Conservation (phyloP, 1,284 basidiomycete species). For the Phellopilus nigrolimitatus region DNA sequence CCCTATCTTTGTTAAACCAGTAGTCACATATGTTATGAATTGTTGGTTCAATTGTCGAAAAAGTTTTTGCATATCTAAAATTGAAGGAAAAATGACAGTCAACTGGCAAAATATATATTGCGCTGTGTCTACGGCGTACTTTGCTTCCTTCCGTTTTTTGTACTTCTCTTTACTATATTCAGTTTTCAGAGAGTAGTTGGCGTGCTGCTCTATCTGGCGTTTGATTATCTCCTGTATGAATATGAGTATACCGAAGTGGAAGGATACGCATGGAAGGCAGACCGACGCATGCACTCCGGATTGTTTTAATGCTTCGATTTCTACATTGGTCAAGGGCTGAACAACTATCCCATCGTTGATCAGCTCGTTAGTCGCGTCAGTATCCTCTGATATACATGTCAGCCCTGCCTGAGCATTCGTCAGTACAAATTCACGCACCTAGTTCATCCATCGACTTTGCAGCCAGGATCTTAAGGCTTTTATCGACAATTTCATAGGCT, state of each 20-base stretch:
- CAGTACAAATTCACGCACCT: constrained; percentile 40
- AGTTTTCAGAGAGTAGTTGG: constrained; percentile 87
- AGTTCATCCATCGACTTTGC: constrained; percentile 67
- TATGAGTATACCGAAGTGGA: constrained; percentile 15
- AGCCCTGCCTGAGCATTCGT: neutral
- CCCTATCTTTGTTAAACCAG: constrained; percentile 81
- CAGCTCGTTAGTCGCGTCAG: constrained; percentile 84
- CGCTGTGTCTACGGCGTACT: constrained; percentile 52
- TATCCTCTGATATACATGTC: constrained; percentile 63
- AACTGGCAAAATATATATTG: neutral
- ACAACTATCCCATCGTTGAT: constrained; percentile 79
- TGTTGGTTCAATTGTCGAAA: constrained; percentile 87
- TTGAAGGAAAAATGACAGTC: constrained; percentile 15
- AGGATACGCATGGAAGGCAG: constrained; percentile 21
- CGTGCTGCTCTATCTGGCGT: constrained; percentile 86
- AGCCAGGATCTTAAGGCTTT: constrained; percentile 57
- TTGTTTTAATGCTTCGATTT: constrained; percentile 77
- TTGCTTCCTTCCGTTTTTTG: constrained; percentile 90
- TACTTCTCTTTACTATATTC: constrained; percentile 98
- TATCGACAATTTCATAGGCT: constrained; percentile 71
- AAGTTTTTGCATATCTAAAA: constrained; percentile 79
- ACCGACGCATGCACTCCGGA: constrained; percentile 74
- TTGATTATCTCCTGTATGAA: constrained; percentile 81
- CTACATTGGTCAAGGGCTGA: constrained; percentile 73
- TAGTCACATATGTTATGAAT: constrained; percentile 86